Conservation (phyloP, 495 filamentous ascomycete species). For the Podospora pseudocomata region DNA sequence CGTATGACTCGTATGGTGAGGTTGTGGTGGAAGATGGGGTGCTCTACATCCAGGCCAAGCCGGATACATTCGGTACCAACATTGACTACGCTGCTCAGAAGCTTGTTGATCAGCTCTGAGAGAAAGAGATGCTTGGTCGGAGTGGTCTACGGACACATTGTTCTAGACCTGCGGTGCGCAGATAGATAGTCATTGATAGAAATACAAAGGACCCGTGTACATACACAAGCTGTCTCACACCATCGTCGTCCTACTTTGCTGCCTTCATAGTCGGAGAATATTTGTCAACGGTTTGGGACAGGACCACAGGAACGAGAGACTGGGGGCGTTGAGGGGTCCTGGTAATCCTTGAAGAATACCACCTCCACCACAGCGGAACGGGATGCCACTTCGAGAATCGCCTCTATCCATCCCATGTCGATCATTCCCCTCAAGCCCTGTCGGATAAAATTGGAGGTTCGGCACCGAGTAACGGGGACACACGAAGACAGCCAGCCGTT, state of each 20-base stretch:
- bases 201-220: neutral
- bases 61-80: constrained; percentile 25
- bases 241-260: neutral
- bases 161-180: neutral
- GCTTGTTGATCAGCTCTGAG: constrained; percentile 29
- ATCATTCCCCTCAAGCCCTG: neutral
- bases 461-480: neutral
- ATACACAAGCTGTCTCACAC: neutral
- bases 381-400: neutral
- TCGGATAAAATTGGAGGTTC: neutral
- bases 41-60: constrained; percentile 37
- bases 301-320: neutral
- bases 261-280: neutral
- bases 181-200: neutral
- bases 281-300: neutral
- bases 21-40: constrained; percentile 41
- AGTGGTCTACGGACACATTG: neutral
- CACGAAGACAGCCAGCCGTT: neutral
- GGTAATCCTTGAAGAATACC: neutral
- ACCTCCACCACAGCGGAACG: neutral
- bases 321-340: neutral
- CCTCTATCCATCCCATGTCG: neutral
- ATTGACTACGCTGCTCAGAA: constrained; percentile 23
- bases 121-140: neutral
- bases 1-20: constrained; percentile 41